These are phyloP conservation scores for Cladosporium austrohemisphaericum DNA, from an alignment of 2,329 filamentous ascomycete genomes.

Conservation along the genomic window DNA sequence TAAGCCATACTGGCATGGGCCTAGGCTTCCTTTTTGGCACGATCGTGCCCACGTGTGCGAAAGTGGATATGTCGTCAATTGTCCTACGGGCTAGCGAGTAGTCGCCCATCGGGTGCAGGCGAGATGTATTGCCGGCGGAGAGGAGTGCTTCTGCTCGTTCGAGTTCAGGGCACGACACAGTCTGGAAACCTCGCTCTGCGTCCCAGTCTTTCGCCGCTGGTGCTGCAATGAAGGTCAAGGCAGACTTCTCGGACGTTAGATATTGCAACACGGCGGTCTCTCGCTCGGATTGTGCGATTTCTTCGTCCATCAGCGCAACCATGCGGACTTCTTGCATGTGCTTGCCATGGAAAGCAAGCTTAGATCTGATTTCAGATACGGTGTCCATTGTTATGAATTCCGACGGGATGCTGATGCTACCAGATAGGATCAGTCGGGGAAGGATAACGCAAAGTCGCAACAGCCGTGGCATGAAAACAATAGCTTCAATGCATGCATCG, in stretches of 20 bases:
- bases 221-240: neutral
- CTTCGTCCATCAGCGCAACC: neutral
- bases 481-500: slow-evolving; percentile 8
- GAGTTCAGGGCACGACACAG: neutral
- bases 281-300: neutral
- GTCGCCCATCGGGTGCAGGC: neutral
- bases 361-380: neutral
- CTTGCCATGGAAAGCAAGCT: neutral
- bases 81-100: slow-evolving; percentile 5
- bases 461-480: neutral
- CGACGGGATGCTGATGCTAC: neutral
- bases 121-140: neutral
- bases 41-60: neutral
- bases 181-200: neutral
- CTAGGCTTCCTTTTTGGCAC: slow-evolving; percentile 3
- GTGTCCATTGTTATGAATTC: neutral
- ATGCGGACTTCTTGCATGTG: neutral
- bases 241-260: neutral
- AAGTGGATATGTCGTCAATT: slow-evolving; percentile 2
- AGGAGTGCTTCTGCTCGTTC: neutral
- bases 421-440: neutral
- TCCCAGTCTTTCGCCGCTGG: slow-evolving; percentile 5
- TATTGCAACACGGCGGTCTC: neutral
- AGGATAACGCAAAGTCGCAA: neutral
- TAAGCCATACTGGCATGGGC: slow-evolving; percentile 12